Percentiles rank a stretch among this genome's conserved stretches.
Evolutionary conservation across 2,329 filamentous ascomycete species (phyloP).

Genomic region (Lizonia empirigonia): DNA sequence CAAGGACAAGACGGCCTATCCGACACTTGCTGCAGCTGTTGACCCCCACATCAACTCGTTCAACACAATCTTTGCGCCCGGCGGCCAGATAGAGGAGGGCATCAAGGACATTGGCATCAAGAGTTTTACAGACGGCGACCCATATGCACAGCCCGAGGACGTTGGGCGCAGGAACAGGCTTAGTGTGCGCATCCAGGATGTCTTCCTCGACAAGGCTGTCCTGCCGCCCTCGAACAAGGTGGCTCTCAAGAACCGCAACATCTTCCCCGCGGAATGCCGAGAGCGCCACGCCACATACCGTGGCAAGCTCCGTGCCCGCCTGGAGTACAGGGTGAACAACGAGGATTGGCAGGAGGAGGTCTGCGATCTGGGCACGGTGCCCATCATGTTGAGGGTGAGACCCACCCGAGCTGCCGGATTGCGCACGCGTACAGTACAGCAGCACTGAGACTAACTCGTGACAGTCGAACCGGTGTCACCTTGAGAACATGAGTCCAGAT

Average conservation of each 20-base stretch:
- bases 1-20: slow-evolving; percentile 84
- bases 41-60: slow-evolving; percentile 94
- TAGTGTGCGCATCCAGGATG: slow-evolving; percentile 76
- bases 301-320: slow-evolving; percentile 79
- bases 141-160: slow-evolving; percentile 58
- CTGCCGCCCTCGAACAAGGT: slow-evolving; percentile 84
- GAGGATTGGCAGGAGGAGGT: slow-evolving; percentile 82
- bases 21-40: slow-evolving; percentile 82
- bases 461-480: slow-evolving; percentile 86
- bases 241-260: slow-evolving; percentile 76
- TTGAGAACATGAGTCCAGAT: slow-evolving; percentile 82
- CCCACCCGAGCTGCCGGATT: slow-evolving; percentile 13
- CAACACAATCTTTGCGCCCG: slow-evolving; percentile 81
- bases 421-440: slow-evolving; percentile 23
- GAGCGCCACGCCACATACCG: slow-evolving; percentile 92
- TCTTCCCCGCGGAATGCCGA: slow-evolving; percentile 90
- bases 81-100: slow-evolving; percentile 75
- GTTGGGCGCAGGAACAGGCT: slow-evolving; percentile 73
- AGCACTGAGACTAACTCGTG: slow-evolving; percentile 33
- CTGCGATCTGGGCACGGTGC: slow-evolving; percentile 84
- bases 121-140: slow-evolving; percentile 80
- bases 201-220: slow-evolving; percentile 81
- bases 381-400: slow-evolving; percentile 87
- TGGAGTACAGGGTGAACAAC: slow-evolving; percentile 87
- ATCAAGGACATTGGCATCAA: slow-evolving; percentile 90